These are phyloP conservation scores for Bipolaris zeicola DNA, from an alignment of 2,329 filamentous ascomycete genomes.

Conservation along the genomic window DNA sequence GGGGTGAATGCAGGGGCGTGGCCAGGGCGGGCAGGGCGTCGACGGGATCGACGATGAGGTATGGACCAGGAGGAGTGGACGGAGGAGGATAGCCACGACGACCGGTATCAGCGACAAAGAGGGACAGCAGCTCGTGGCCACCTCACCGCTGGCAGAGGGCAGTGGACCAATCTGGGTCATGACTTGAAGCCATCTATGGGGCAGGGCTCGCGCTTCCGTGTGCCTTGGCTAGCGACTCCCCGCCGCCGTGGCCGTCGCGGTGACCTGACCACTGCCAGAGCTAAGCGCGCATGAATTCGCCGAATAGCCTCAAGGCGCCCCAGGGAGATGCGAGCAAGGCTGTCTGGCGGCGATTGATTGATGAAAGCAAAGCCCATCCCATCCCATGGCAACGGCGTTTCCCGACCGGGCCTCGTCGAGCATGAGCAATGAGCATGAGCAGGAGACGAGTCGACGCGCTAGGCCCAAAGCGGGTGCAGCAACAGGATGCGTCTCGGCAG, in stretches of 20 bases:
- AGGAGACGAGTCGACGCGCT: neutral
- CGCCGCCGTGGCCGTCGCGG: neutral
- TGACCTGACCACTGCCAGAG: neutral
- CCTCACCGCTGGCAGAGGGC: neutral
- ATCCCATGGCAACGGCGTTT: neutral
- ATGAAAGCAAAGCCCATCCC: neutral
- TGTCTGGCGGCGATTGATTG: neutral
- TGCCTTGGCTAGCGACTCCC: too few relatives aligned
- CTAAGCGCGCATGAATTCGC: neutral
- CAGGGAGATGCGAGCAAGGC: neutral
- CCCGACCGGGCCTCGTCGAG: neutral
- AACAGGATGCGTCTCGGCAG: constrained; percentile 20
- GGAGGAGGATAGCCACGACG: too few relatives aligned
- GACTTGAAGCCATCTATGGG: neutral
- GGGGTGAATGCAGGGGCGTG: constrained; percentile 9
- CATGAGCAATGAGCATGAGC: neutral
- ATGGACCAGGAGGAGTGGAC: too few relatives aligned
- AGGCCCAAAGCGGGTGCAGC: constrained; percentile 1
- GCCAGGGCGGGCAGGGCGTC: constrained; percentile 1
- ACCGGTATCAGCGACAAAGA: neutral
- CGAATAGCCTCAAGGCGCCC: neutral
- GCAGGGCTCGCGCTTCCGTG: constrained; percentile 6
- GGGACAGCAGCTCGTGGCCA: constrained; percentile 1
- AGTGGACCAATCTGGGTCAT: neutral
- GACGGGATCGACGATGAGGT: constrained; percentile 15